Evolutionary conservation across 352 stramenopile genomes (phyloP).

Genomic region (Phytophthora pluvialis): DNA sequence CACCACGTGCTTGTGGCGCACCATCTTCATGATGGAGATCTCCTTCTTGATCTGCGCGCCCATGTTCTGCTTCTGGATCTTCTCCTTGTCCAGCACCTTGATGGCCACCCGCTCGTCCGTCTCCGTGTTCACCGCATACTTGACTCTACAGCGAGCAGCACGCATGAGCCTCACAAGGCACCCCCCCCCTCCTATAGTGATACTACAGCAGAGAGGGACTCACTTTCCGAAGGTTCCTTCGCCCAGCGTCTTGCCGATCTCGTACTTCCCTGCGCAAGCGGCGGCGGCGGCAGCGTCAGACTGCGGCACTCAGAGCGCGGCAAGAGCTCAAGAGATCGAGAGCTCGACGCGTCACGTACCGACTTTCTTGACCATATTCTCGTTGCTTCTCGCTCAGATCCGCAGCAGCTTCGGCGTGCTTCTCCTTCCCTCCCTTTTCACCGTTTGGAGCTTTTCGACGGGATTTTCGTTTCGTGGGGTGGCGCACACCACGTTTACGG

Average conservation of each 20-base stretch:
- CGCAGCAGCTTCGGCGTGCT: slow-evolving; percentile 2
- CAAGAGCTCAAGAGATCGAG: background rate
- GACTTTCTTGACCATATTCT: slow-evolving; percentile 65
- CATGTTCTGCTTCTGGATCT: slow-evolving; percentile 99
- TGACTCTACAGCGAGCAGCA: slow-evolving; percentile 66
- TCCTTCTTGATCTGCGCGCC: slow-evolving; percentile 98
- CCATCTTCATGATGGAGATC: slow-evolving; percentile 99
- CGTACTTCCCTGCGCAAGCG: slow-evolving; percentile 93
- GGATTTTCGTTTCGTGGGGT: slow-evolving; percentile 32
- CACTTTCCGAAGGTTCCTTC: slow-evolving; percentile 98
- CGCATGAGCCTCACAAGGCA: background rate
- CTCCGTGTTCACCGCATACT: slow-evolving; percentile 96
- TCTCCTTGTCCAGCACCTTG: slow-evolving; percentile 98
- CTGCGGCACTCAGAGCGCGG: background rate
- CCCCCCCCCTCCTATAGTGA: background rate
- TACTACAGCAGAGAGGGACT: slow-evolving; percentile 24
- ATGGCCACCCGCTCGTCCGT: slow-evolving; percentile 96
- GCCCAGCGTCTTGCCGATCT: slow-evolving; percentile 96
- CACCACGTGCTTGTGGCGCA: slow-evolving; percentile 90
- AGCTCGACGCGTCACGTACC: slow-evolving; percentile 30
- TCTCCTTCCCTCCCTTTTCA: slow-evolving; percentile 10
- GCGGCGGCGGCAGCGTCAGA: background rate
- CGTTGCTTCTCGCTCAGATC: slow-evolving; percentile 15
- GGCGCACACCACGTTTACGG: slow-evolving; percentile 18
- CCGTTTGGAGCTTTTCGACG: slow-evolving; percentile 25